phyloP scores from a whole-genome alignment of 176 grass and related monocot genomes.

The Aegilops bicornis region DNA sequence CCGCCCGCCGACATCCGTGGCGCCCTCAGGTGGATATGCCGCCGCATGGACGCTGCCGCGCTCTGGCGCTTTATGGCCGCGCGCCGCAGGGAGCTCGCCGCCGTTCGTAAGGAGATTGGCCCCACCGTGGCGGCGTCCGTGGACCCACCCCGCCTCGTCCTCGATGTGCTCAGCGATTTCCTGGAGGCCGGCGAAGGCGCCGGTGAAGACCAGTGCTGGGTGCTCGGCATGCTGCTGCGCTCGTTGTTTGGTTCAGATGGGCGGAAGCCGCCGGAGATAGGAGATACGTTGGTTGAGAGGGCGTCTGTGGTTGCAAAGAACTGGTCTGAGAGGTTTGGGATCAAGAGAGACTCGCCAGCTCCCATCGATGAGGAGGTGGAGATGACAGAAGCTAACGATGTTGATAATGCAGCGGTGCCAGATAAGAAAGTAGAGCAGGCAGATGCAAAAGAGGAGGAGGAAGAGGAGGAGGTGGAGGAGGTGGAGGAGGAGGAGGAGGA shows the following conservation, averaged over 20 bases:
- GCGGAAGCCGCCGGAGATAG: constrained; percentile 48
- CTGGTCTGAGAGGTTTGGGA: constrained; percentile 55
- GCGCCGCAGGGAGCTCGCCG: constrained; percentile 42
- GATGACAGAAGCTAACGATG: constrained; percentile 15
- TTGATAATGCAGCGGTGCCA: neutral
- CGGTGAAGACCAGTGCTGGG: constrained; percentile 51
- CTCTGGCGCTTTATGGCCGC: constrained; percentile 61
- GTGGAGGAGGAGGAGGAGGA: constrained; percentile 13
- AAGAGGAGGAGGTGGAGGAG: neutral
- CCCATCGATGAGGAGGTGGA: constrained; percentile 15
- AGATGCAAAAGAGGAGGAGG: constrained; percentile 7
- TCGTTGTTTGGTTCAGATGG: constrained; percentile 45
- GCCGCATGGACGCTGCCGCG: constrained; percentile 63
- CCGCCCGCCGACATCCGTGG: constrained; percentile 39
- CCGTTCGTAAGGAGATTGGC: constrained; percentile 40
- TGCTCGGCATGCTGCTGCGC: constrained; percentile 55
- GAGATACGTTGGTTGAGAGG: constrained; percentile 68
- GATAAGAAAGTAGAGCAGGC: constrained; percentile 37
- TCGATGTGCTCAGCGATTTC: constrained; percentile 63
- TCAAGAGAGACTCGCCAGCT: constrained; percentile 13
- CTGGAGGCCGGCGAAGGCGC: constrained; percentile 21
- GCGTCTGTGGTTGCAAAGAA: constrained; percentile 47
- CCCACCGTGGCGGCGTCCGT: constrained; percentile 51
- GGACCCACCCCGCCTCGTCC: constrained; percentile 64
- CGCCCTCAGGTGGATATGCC: constrained; percentile 70